These are phyloP conservation scores for Microascus cirrosus DNA, from an alignment of 2,329 filamentous ascomycete genomes.

Conservation along the genomic window DNA sequence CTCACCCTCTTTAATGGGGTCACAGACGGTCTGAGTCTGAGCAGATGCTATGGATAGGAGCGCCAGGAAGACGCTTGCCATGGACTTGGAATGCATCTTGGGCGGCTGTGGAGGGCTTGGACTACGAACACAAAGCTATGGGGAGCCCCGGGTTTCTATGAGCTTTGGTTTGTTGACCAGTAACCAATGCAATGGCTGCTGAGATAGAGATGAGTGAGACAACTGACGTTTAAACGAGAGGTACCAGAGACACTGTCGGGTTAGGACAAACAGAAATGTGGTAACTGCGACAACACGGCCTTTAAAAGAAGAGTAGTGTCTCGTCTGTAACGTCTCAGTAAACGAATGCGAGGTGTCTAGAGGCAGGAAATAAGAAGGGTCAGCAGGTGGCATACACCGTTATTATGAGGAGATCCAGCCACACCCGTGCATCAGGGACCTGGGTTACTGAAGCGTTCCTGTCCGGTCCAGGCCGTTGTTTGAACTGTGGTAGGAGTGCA, in stretches of 20 bases:
- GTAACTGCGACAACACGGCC: background rate
- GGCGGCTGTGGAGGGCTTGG: background rate
- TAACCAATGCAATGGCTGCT: background rate
- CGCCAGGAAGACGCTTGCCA: slow-evolving; percentile 32
- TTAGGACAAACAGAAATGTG: background rate
- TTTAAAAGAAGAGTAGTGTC: background rate
- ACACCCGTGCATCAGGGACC: background rate
- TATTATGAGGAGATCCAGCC: background rate
- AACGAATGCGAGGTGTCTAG: background rate
- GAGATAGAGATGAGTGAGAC: background rate
- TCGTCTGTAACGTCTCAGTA: background rate
- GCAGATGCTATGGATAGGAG: slow-evolving; percentile 38
- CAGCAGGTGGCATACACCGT: background rate
- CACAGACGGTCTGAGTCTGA: slow-evolving; percentile 45
- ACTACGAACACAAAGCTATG: background rate
- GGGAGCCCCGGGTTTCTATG: background rate
- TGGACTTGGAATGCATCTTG: slow-evolving; percentile 21
- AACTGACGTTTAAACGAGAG: background rate
- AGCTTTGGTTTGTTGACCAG: background rate
- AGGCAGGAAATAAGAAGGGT: background rate
- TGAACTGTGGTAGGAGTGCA: too few species aligned
- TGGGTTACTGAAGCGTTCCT: too few species aligned
- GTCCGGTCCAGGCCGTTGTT: too few species aligned
- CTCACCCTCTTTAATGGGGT: slow-evolving; percentile 40
- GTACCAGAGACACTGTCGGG: slow-evolving; percentile 2